Base-by-base conservation (phyloP, 2,329 filamentous ascomycete species). In the Neocatenulostroma microsporum region DNA sequence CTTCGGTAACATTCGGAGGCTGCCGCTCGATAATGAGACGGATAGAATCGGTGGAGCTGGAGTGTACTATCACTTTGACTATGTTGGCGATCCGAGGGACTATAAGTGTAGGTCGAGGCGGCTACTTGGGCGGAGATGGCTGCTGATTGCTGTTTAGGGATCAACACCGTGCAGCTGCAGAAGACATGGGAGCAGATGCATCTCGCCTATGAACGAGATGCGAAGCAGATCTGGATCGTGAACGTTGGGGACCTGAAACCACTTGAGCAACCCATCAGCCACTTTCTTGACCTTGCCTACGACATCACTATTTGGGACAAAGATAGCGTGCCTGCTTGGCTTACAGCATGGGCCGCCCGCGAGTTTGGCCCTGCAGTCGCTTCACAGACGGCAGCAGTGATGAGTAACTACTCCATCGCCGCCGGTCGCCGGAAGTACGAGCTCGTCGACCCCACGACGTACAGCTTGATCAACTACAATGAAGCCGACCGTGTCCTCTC, bases 281-380 rank as follows among this genome's bases (percentile, higher is more conserved):
- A 82, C 56, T 82, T 78, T 61, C 63, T 83, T 44, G 78, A 82
- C 45, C 66, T 83, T 42, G 80, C 77, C 1, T 84, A 83, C 53
- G 74, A 83, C 49, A 70, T 73, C 15, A 60, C 70, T 14, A 53
- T 61, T 1, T 80, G 73, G 68, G 65, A 68, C n/a, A 66, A 71
- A 34, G 67, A 73, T 30, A 74, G 70, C 36, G 70, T 74, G 0
- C 61, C 63, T 1, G 61, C 64, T 2, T 83, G 78, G 74, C 64
- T 78, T 11, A 53, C 65, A 13, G 61, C 64, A 3, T 80, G 74
- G 69, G 73, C 73, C 2, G 56, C 65, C 5, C 69, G 75, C 4
- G 75, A 77, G 46, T 82, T 81, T 43, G 73, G 68, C 2, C 33
- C 59, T 0, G 58, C 67, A 11, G 54, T 70, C 19, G 68, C 71